These are phyloP conservation scores for Metarhizium rileyi DNA, from an alignment of 2,329 filamentous ascomycete genomes.

Conservation along the genomic window DNA sequence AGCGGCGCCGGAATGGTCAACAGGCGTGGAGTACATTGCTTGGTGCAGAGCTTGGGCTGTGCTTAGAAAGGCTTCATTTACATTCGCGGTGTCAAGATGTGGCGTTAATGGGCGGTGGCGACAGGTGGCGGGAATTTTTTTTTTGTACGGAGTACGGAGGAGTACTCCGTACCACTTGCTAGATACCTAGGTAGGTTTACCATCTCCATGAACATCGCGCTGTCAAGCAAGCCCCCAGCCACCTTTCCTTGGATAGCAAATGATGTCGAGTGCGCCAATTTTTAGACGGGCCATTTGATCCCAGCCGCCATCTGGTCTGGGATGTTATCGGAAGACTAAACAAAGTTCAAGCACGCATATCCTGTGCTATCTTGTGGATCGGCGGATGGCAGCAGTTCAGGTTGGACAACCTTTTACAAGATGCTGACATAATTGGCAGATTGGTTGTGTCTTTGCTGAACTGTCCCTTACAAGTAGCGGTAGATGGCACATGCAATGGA, in stretches of 20 bases:
- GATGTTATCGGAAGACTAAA: not conserved
- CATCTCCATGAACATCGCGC: not conserved
- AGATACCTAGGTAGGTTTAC: not conserved
- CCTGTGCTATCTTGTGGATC: not conserved
- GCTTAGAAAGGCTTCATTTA: not conserved
- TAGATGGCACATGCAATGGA: too few species aligned
- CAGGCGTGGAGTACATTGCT: not conserved
- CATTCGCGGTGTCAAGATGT: not conserved
- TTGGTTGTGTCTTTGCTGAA: too few species aligned
- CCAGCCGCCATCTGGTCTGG: not conserved
- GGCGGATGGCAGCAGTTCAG: not conserved
- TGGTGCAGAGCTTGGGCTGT: not conserved
- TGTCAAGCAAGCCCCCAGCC: not conserved
- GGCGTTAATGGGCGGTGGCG: not conserved
- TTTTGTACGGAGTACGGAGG: too few species aligned
- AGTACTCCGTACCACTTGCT: not conserved
- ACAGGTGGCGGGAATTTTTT: too few species aligned
- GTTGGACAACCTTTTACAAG: not conserved
- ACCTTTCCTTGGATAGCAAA: not conserved
- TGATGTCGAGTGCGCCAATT: too few species aligned
- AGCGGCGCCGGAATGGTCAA: not conserved
- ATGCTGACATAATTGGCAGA: too few species aligned
- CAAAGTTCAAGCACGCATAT: not conserved
- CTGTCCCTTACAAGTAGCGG: too few species aligned
- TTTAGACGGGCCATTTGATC: not conserved